Evolutionary conservation across 2,329 filamentous ascomycete species (phyloP).

Genomic region (Colletotrichum sansevieriae): DNA sequence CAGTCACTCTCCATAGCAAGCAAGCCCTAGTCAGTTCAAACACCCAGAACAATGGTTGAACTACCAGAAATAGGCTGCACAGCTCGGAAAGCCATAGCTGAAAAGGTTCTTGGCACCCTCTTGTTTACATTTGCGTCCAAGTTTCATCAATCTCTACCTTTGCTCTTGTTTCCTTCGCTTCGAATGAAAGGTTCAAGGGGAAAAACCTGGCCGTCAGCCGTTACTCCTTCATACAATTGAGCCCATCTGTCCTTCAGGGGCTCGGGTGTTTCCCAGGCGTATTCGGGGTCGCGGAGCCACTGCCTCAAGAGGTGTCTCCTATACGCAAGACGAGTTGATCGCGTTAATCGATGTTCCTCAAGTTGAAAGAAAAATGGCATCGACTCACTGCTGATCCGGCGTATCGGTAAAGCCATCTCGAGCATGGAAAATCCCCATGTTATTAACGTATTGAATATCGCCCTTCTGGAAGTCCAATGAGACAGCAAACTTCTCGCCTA

Average conservation of each 20-base stretch:
- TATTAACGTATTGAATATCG: slow-evolving; percentile 70
- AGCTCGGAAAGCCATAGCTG: neutral
- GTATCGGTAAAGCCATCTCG: slow-evolving; percentile 63
- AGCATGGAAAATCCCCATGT: slow-evolving; percentile 66
- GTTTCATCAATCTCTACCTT: slow-evolving; percentile 21
- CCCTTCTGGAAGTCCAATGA: slow-evolving; percentile 62
- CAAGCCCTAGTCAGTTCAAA: too few species aligned
- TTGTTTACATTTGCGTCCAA: neutral
- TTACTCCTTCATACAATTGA: slow-evolving; percentile 65
- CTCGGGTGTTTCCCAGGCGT: slow-evolving; percentile 62
- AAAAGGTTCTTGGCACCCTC: neutral
- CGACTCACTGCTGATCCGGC: slow-evolving; percentile 56
- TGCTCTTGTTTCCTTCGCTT: slow-evolving; percentile 44
- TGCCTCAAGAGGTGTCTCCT: slow-evolving; percentile 63
- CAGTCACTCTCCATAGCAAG: neutral
- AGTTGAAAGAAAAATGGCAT: too few species aligned
- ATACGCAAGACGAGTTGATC: slow-evolving; percentile 45
- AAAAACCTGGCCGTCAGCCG: slow-evolving; percentile 65
- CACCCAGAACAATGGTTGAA: neutral
- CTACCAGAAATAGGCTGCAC: neutral
- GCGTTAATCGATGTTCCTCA: neutral
- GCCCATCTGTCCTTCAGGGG: slow-evolving; percentile 63
- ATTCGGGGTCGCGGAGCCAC: slow-evolving; percentile 63
- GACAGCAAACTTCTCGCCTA: slow-evolving; percentile 60
- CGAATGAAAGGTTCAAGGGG: slow-evolving; percentile 63